phyloP scores from a whole-genome alignment of 2,329 filamentous ascomycete species.

The Fusarium metavorans region DNA sequence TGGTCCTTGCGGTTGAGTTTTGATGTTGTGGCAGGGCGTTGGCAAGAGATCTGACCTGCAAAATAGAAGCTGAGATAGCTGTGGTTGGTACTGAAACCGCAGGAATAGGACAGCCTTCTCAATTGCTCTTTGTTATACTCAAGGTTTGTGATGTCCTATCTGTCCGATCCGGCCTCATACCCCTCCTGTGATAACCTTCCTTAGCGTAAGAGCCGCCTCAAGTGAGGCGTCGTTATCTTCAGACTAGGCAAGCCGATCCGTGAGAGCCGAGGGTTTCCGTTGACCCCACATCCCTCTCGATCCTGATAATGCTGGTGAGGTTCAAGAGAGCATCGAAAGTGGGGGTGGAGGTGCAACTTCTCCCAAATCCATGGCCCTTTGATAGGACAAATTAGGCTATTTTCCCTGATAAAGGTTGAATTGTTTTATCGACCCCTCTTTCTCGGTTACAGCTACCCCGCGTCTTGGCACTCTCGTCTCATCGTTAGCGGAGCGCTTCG shows the following conservation, averaged over 20 bases:
- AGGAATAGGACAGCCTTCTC: neutral
- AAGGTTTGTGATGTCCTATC: neutral
- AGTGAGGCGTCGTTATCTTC: neutral
- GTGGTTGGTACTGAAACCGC: neutral
- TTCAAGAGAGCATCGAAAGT: neutral
- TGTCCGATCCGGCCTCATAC: neutral
- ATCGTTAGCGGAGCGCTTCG: neutral
- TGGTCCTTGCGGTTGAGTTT: neutral
- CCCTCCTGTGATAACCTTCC: neutral
- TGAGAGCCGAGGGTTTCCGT: neutral
- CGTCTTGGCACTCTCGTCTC: neutral
- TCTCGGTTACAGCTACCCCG: neutral
- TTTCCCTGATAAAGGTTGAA: neutral
- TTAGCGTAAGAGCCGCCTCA: neutral
- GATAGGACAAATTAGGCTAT: constrained; percentile 1
- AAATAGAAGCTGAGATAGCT: neutral
- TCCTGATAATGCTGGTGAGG: neutral
- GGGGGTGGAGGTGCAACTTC: neutral
- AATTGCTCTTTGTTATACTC: neutral
- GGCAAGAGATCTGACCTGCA: neutral
- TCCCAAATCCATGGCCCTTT: neutral
- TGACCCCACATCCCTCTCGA: neutral
- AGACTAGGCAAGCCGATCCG: neutral
- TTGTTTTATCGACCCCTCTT: neutral
- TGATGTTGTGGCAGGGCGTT: neutral